These are phyloP conservation scores for Phyllosticta capitalensis DNA, from an alignment of 2,329 filamentous ascomycete species.

Conservation along the genomic window DNA sequence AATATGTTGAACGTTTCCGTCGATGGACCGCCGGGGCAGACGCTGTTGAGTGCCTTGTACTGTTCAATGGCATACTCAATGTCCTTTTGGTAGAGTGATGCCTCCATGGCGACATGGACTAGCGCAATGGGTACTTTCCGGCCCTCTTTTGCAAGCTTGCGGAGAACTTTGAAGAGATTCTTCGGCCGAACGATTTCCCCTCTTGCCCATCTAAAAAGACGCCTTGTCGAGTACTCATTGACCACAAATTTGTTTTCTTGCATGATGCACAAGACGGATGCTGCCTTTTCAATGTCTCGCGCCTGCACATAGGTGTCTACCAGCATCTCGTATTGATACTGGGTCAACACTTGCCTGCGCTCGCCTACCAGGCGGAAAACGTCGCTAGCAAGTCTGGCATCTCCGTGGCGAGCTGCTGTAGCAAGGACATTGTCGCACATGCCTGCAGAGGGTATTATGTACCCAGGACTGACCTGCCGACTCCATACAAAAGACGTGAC, in stretches of 20 bases:
- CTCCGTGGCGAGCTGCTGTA: slow-evolving; percentile 59
- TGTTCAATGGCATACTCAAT: slow-evolving; percentile 46
- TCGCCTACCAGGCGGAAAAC: slow-evolving; percentile 58
- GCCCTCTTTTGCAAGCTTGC: slow-evolving; percentile 42
- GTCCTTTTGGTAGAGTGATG: slow-evolving; percentile 35
- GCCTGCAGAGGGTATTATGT: slow-evolving; percentile 55
- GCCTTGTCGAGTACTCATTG: slow-evolving; percentile 51
- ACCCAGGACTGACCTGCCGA: slow-evolving; percentile 48
- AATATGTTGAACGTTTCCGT: slow-evolving; percentile 54
- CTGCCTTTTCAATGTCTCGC: slow-evolving; percentile 54
- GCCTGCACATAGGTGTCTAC: slow-evolving; percentile 57
- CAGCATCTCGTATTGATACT: slow-evolving; percentile 71
- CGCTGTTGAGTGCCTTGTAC: slow-evolving; percentile 51
- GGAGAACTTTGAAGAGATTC: slow-evolving; percentile 48
- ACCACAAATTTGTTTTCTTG: slow-evolving; percentile 50
- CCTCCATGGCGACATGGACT: slow-evolving; percentile 45
- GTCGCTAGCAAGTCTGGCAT: slow-evolving; percentile 59
- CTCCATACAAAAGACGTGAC: slow-evolving; percentile 65
- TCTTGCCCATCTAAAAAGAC: slow-evolving; percentile 50
- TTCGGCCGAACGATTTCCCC: slow-evolving; percentile 34
- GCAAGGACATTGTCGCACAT: slow-evolving; percentile 60
- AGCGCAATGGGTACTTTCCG: slow-evolving; percentile 43
- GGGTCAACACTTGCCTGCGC: slow-evolving; percentile 47
- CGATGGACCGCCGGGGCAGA: slow-evolving; percentile 37
- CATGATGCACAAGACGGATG: slow-evolving; percentile 68